Evolutionary conservation across 148 eudicot genomes (phyloP), one percentile per base, ranked within the genome.

Genomic region (Arctostaphylos glauca): DNA sequence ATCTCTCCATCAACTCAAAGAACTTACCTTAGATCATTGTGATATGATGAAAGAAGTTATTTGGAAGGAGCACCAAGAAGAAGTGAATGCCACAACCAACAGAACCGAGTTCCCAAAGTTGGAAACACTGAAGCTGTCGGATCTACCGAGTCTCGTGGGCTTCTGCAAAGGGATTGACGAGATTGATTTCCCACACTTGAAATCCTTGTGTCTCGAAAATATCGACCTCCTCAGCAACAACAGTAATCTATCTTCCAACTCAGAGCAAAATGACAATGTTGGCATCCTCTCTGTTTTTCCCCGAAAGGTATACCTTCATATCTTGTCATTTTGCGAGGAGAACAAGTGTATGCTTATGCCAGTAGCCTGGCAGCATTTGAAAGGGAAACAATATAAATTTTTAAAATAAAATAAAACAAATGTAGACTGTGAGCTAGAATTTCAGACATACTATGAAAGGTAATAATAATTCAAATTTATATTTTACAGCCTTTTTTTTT

Each of bases 31-130:
- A n/a, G n/a, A 15, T 7, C 2, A 7, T 14, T 84, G 85, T 79
- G 74, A 58, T 0, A 72, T 71, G 68, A 25, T 84, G 71, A 13
- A 79, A 31, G 82, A 78, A 72, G 43, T 84, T 80, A 13, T 80
- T 49, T 49, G 46, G 23, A 48, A 47, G 47, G 79, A 84, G 18
- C 16, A 12, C 3, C 46, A n/a, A 66, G 74, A 66, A 9, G 82
- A 67, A 3, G 23, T 5, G 9, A 9, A 9, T 21, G 55, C 0
- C 3, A 12, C 1, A 10, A 66, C 55, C 58, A 25, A 64, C 14
- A 14, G 2, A 16, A 1, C 47, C 4, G 48, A 0, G 23, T 66
- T 80, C 13, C 46, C 74, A 1, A 66, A 64, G 13, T 47, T 80
- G 38, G 6, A 66, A 23, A 6, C 7, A 6, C 15, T 80, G 52